Evolutionary conservation across 169 alveolate genomes (phyloP), one percentile per base, ranked within the genome.

Genomic region (Cryptosporidium ryanae): DNA sequence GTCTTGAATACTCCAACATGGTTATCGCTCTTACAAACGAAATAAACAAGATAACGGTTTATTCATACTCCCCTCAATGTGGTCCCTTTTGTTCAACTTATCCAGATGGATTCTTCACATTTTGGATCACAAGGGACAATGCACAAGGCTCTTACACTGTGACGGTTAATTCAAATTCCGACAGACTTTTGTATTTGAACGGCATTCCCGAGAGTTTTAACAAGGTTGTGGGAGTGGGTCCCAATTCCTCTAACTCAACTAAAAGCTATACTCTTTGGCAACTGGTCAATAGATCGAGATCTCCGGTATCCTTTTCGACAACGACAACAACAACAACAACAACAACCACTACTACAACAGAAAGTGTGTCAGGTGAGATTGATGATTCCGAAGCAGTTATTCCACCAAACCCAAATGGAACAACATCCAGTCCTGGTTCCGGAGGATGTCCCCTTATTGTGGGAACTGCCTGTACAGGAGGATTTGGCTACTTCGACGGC

Each of bases 61-160:
- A 46, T 12, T 57, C 87, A n/a, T 57, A 61, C 7, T 76, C 87
- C 15, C 87, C 87, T 10, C 87, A 76, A 48, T 76, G 87, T 61
- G 87, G 87, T 6, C 87, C 87, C 3, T 76, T 38, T 15, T 76
- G 87, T 29, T 76, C 87, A 15, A 76, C 87, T 2, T 61, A 76
- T 61, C 87, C 87, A 38, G 46, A 25, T 21, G 87, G 87, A 12
- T 76, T 43, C 31, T 76, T 76, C 38, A 76, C 87, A 29, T 76
- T 76, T 65, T 76, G 87, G 87, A 31, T 76, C 0, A 55, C 71
- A 12, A 38, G 27, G 10, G 71, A 76, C 8, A 17, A 52, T 13
- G 21, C 12, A 12, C 43, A 57, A 1, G 63, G 43, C 34, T 44
- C 48, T 15, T 76, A 76, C 32, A 43, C 46, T 3, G 63, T 76